Evolutionary conservation across 164 flowering plant species (phyloP).

Genomic region (Liquidambar formosana): DNA sequence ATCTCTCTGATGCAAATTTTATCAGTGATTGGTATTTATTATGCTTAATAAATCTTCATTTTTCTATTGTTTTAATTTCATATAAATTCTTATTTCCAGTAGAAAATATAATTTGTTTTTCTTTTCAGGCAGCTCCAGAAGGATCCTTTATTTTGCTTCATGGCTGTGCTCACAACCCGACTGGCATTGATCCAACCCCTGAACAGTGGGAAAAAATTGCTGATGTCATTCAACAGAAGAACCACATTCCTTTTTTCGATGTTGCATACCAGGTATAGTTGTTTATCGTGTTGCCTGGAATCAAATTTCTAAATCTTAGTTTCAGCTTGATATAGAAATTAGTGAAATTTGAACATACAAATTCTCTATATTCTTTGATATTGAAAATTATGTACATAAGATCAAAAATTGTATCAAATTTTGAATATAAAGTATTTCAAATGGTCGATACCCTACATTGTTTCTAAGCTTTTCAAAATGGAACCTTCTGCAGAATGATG

Average conservation of each 20-base stretch:
- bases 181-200: conserved; percentile 96
- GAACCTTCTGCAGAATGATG: neutral
- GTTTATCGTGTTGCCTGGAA: neutral
- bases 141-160: conserved; percentile 93
- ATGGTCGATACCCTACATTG: neutral
- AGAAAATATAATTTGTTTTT: neutral
- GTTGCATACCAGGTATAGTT: conserved; percentile 91
- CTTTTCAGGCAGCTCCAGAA: conserved; percentile 80
- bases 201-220: conserved; percentile 94
- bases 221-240: conserved; percentile 95
- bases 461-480: neutral
- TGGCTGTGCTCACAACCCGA: conserved; percentile 99
- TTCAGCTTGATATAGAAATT: neutral
- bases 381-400: neutral
- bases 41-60: neutral
- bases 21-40: neutral
- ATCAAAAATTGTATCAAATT: neutral
- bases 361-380: neutral
- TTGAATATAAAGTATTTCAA: neutral
- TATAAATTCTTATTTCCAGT: neutral
- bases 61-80: neutral
- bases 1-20: neutral
- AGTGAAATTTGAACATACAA: too few species aligned
- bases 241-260: conserved; percentile 94
- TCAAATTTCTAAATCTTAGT: neutral